A percentile compares a stretch with the other conserved stretches of the same genome.
These are phyloP conservation scores for Nemania serpens DNA, from an alignment of 2,329 filamentous ascomycete genomes.

Conservation along the genomic window DNA sequence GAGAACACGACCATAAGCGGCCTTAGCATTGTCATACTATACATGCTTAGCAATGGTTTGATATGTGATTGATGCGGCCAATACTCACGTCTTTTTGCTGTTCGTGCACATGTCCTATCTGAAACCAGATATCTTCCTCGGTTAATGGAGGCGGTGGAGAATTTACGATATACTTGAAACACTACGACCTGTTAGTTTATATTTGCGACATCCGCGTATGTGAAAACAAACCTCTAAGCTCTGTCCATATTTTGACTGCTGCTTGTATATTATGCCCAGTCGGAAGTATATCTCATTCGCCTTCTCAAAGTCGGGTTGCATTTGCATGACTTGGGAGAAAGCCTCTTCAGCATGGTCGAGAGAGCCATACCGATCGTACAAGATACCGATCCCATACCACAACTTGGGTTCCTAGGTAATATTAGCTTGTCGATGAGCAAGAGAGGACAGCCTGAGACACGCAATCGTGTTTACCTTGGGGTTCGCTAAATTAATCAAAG, in stretches of 20 bases:
- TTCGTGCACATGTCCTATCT: slow-evolving; percentile 98
- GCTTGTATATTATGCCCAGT: slow-evolving; percentile 99
- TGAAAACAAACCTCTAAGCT: slow-evolving; percentile 77
- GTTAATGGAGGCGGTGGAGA: slow-evolving; percentile 91
- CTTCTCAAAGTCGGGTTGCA: slow-evolving; percentile 97
- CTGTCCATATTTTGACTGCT: slow-evolving; percentile 90
- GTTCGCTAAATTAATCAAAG: slow-evolving; percentile 87
- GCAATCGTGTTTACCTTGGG: slow-evolving; percentile 70
- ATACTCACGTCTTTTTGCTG: slow-evolving; percentile 93
- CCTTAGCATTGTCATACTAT: slow-evolving; percentile 90
- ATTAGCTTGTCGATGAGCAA: slow-evolving; percentile 20
- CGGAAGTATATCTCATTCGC: slow-evolving; percentile 99
- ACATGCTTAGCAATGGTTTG: slow-evolving; percentile 38
- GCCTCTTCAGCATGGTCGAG: slow-evolving; percentile 97
- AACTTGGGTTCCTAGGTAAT: slow-evolving; percentile 81
- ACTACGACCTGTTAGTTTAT: slow-evolving; percentile 58
- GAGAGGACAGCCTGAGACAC: neutral
- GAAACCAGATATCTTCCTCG: slow-evolving; percentile 99
- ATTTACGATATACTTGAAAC: slow-evolving; percentile 96
- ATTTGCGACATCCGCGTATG: neutral
- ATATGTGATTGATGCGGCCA: slow-evolving; percentile 27
- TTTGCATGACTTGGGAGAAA: slow-evolving; percentile 98
- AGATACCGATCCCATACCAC: slow-evolving; percentile 98
- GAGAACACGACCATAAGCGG: slow-evolving; percentile 88
- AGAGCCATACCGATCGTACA: slow-evolving; percentile 95